A percentile compares a stretch with the other conserved stretches of the same genome.
Conservation (phyloP, 2,329 filamentous ascomycete genomes). For the Aspergillus aculeatus region DNA sequence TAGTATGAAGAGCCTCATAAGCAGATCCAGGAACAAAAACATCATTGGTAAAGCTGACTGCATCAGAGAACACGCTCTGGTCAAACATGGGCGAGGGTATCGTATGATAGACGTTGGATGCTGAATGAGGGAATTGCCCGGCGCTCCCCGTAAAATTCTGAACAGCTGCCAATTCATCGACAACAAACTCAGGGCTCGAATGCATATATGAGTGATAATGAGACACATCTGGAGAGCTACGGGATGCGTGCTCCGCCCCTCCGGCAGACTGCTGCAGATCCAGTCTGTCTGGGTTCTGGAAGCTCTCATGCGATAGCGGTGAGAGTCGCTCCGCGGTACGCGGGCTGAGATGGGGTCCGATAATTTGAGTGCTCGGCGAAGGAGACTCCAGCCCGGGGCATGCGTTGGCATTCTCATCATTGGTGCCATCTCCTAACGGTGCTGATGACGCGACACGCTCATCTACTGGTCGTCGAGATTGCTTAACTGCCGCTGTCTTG, state of each 20-base stretch:
- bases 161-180: slow-evolving; percentile 22
- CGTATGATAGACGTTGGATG: slow-evolving; percentile 17
- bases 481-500: not conserved
- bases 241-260: not conserved
- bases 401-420: too few relatives aligned
- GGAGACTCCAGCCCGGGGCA: too few relatives aligned
- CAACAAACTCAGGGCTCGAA: slow-evolving; percentile 24
- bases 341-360: not conserved
- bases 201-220: slow-evolving; percentile 22
- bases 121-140: slow-evolving; percentile 6
- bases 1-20: slow-evolving; percentile 49
- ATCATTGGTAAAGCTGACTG: slow-evolving; percentile 44
- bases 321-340: not conserved
- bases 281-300: not conserved
- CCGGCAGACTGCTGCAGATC: not conserved
- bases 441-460: not conserved
- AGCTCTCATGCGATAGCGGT: not conserved
- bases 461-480: not conserved
- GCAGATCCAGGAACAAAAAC: slow-evolving; percentile 50
- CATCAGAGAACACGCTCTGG: slow-evolving; percentile 26
- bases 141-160: slow-evolving; percentile 13
- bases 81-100: slow-evolving; percentile 26
- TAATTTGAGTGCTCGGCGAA: not conserved
- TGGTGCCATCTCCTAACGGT: too few relatives aligned
- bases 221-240: not conserved